These are phyloP conservation scores for Albifimbria verrucaria DNA, from an alignment of 2,329 filamentous ascomycete genomes.

Conservation along the genomic window DNA sequence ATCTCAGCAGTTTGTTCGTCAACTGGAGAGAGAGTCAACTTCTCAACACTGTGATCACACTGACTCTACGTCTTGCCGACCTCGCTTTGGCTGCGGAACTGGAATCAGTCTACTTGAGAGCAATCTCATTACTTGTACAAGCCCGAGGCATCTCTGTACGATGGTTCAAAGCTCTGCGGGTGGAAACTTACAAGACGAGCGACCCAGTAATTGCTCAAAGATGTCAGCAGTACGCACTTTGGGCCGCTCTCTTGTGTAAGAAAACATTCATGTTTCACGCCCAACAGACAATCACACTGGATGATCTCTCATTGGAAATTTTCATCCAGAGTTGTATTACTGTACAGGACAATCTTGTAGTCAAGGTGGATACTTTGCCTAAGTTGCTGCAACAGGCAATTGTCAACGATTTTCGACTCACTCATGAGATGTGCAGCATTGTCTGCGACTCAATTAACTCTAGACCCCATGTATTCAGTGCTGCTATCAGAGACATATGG, in stretches of 20 bases:
- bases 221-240: conserved; percentile 42
- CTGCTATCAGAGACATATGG: conserved; percentile 17
- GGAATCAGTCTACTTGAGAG: background rate
- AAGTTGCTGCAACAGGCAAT: conserved; percentile 13
- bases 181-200: conserved; percentile 36
- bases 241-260: conserved; percentile 54
- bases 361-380: conserved; percentile 14
- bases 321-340: conserved; percentile 20
- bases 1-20: conserved; percentile 40
- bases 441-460: conserved; percentile 11
- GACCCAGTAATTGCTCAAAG: conserved; percentile 34
- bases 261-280: conserved; percentile 25
- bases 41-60: conserved; percentile 55
- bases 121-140: conserved; percentile 7
- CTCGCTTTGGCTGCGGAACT: conserved; percentile 7
- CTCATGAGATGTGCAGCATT: conserved; percentile 8
- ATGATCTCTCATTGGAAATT: conserved; percentile 9
- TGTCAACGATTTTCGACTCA: conserved; percentile 18
- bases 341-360: conserved; percentile 19
- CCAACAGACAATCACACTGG: background rate
- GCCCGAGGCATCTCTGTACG: conserved; percentile 32
- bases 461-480: conserved; percentile 10
- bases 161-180: conserved; percentile 49
- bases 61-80: conserved; percentile 40
- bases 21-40: conserved; percentile 60